Evolutionary conservation across 2,329 filamentous ascomycete genomes (phyloP).

Genomic region (Shiraia bambusicola): DNA sequence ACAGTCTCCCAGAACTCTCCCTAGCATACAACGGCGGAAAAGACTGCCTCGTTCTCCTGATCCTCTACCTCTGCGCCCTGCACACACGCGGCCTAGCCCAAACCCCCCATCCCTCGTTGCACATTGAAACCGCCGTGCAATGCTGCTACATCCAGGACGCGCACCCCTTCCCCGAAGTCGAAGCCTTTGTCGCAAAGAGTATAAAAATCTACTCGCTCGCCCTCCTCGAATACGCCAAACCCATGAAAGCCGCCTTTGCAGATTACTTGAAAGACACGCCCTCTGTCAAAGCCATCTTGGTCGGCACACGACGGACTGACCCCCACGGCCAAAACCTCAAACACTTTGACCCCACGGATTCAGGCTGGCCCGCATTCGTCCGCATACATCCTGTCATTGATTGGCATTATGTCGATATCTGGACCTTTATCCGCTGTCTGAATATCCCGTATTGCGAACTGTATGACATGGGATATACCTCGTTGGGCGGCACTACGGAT

Average conservation of each 20-base stretch:
- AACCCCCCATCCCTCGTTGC: slow-evolving; percentile 20
- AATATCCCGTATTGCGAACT: slow-evolving; percentile 80
- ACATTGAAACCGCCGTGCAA: slow-evolving; percentile 57
- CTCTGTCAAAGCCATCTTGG: slow-evolving; percentile 74
- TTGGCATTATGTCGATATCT: slow-evolving; percentile 95
- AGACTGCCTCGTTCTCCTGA: slow-evolving; percentile 89
- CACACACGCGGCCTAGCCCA: slow-evolving; percentile 40
- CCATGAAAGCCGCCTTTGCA: slow-evolving; percentile 80
- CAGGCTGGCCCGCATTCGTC: slow-evolving; percentile 90
- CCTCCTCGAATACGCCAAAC: slow-evolving; percentile 70
- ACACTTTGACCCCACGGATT: slow-evolving; percentile 84
- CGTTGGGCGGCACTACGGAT: slow-evolving; percentile 84
- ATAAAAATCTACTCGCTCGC: slow-evolving; percentile 71
- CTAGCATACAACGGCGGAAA: slow-evolving; percentile 98
- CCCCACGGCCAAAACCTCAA: slow-evolving; percentile 79
- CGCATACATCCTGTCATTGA: slow-evolving; percentile 93
- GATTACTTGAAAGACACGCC: slow-evolving; percentile 69
- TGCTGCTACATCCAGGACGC: slow-evolving; percentile 86
- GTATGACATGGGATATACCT: slow-evolving; percentile 89
- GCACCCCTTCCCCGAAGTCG: slow-evolving; percentile 83
- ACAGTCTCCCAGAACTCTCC: slow-evolving; percentile 74
- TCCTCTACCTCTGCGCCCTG: slow-evolving; percentile 75
- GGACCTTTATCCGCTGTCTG: slow-evolving; percentile 83
- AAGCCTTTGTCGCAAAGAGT: slow-evolving; percentile 74
- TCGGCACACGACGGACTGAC: slow-evolving; percentile 87